Percentiles rank a stretch among this genome's conserved stretches.
These are phyloP conservation scores for Metroxylon sagu DNA, from an alignment of 176 grass and related monocot genomes.

Conservation along the genomic window DNA sequence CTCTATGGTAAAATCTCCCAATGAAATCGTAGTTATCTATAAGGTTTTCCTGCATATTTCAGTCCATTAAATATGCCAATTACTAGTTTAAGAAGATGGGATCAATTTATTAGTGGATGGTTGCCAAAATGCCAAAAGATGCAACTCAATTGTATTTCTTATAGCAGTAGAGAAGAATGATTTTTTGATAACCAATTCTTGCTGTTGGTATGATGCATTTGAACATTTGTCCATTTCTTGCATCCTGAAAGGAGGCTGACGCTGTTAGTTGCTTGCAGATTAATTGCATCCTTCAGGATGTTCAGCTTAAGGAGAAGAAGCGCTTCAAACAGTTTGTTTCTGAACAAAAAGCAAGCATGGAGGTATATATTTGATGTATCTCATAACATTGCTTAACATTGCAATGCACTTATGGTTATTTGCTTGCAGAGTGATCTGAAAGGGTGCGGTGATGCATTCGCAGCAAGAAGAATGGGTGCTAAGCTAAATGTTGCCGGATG, in stretches of 20 bases:
- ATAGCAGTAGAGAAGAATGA: too few relatives aligned
- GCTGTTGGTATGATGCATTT: too few relatives aligned
- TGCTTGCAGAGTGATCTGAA: constrained; percentile 72
- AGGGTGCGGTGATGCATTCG: constrained; percentile 87
- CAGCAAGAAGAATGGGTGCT: constrained; percentile 81
- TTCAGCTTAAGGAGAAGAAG: constrained; percentile 89
- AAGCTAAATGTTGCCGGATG: constrained; percentile 92
- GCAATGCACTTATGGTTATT: constrained; percentile 26
- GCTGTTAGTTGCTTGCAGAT: constrained; percentile 45
- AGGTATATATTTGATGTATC: constrained; percentile 46
- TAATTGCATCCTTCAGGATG: constrained; percentile 83
- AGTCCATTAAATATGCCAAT: too few relatives aligned
- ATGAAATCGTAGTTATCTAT: too few relatives aligned
- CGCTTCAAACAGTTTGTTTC: constrained; percentile 99
- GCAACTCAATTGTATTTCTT: too few relatives aligned
- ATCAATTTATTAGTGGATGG: too few relatives aligned
- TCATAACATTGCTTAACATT: constrained; percentile 14
- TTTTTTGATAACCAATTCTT: too few relatives aligned
- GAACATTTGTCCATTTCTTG: background rate
- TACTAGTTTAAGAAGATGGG: too few relatives aligned
- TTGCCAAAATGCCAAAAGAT: too few relatives aligned
- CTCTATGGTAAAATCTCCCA: too few relatives aligned
- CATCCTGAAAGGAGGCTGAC: constrained; percentile 6
- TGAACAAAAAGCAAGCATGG: constrained; percentile 94
- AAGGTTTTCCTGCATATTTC: too few relatives aligned